Conservation (phyloP, 192 early-diverging fungal species). For the Backusella tuberculispora region DNA sequence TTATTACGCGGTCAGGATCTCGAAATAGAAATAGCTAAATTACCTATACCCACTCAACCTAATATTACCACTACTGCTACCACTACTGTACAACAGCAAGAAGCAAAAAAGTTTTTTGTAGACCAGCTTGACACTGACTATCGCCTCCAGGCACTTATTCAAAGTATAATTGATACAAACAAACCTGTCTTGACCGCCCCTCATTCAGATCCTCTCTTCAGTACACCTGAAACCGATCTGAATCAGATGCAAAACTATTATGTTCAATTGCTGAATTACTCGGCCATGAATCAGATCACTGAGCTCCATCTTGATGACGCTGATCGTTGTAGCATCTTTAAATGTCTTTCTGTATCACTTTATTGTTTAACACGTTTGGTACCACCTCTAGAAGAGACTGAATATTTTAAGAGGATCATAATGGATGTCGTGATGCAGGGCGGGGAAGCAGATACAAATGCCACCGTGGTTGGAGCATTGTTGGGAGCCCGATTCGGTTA, state of each 20-base stretch:
- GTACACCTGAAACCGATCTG: constrained; percentile 34
- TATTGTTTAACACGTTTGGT: constrained; percentile 40
- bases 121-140: constrained; percentile 29
- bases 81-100: too few species aligned
- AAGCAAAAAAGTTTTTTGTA: background rate
- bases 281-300: background rate
- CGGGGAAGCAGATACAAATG: constrained; percentile 44
- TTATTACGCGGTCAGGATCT: constrained; percentile 40
- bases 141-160: constrained; percentile 29
- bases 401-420: constrained; percentile 36
- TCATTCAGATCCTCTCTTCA: constrained; percentile 35
- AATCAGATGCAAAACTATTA: constrained; percentile 32
- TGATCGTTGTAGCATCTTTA: constrained; percentile 27
- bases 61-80: background rate
- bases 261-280: constrained; percentile 30
- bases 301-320: constrained; percentile 14
- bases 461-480: constrained; percentile 36
- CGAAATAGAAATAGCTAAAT: constrained; percentile 22
- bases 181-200: constrained; percentile 38
- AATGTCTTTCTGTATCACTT: constrained; percentile 34
- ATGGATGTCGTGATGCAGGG: constrained; percentile 44
- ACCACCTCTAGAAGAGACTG: constrained; percentile 24
- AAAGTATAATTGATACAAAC: constrained; percentile 37
- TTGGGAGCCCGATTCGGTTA: constrained; percentile 40
- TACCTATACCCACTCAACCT: constrained; percentile 15